Conservation (phyloP, 164 flowering plant genomes). For the Vitis rupestris region DNA sequence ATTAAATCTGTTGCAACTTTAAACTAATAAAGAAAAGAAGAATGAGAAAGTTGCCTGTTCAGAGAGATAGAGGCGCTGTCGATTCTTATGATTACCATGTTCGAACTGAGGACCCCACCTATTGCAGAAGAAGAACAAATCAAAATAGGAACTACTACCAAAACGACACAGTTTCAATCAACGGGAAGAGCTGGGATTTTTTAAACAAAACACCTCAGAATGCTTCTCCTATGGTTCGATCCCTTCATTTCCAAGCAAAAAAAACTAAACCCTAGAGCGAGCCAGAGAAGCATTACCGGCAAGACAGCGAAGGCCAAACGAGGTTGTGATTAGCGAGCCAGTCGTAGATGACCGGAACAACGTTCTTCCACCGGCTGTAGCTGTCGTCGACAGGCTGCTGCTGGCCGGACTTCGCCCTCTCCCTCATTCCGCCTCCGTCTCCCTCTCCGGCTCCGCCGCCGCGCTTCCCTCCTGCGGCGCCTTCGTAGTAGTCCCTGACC, state of each 20-base stretch:
- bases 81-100: slow-evolving; percentile 90
- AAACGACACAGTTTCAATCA: not conserved
- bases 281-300: slow-evolving; percentile 51
- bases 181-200: too few relatives aligned
- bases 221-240: too few relatives aligned
- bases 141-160: not conserved
- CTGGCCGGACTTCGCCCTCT: slow-evolving; percentile 18
- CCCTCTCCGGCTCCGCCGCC: slow-evolving; percentile 12
- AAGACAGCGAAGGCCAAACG: slow-evolving; percentile 96
- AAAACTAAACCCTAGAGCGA: slow-evolving; percentile 5
- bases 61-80: slow-evolving; percentile 93
- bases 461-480: not conserved
- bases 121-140: not conserved
- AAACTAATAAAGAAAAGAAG: not conserved
- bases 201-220: too few relatives aligned
- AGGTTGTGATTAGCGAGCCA: slow-evolving; percentile 98
- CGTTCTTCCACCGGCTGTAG: slow-evolving; percentile 89
- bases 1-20: not conserved
- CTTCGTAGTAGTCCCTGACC: slow-evolving; percentile 28
- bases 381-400: slow-evolving; percentile 64
- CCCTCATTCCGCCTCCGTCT: slow-evolving; percentile 27
- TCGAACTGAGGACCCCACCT: slow-evolving; percentile 98
- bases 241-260: slow-evolving; percentile 3
- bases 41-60: slow-evolving; percentile 64
- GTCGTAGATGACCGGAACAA: slow-evolving; percentile 96